Evolutionary conservation across 2,329 filamentous ascomycete genomes (phyloP).

Genomic region (Plectosphaerella sp.): DNA sequence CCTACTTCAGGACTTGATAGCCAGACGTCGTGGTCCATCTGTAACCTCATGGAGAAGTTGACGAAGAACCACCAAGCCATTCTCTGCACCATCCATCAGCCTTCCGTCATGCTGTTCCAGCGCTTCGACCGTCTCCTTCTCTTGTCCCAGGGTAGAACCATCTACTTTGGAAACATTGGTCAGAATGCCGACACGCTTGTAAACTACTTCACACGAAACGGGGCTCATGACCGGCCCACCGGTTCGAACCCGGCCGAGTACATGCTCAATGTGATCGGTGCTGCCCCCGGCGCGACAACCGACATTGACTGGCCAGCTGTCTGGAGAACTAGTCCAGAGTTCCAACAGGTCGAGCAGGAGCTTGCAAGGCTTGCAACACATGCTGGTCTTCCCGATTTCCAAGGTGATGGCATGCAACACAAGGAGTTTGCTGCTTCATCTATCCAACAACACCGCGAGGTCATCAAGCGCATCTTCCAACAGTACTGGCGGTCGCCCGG

Average conservation of each 20-base stretch:
- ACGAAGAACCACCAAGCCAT: slow-evolving; percentile 39
- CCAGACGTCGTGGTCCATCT: slow-evolving; percentile 72
- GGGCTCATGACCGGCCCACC: slow-evolving; percentile 45
- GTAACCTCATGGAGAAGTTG: slow-evolving; percentile 63
- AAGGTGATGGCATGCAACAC: slow-evolving; percentile 18
- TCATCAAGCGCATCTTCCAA: slow-evolving; percentile 58
- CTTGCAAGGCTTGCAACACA: slow-evolving; percentile 32
- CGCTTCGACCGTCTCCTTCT: slow-evolving; percentile 50
- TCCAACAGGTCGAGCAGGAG: slow-evolving; percentile 18
- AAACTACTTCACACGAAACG: slow-evolving; percentile 57
- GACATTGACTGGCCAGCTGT: slow-evolving; percentile 31
- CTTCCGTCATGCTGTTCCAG: slow-evolving; percentile 35
- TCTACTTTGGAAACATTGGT: slow-evolving; percentile 48
- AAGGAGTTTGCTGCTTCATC: slow-evolving; percentile 70
- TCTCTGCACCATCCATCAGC: slow-evolving; percentile 42
- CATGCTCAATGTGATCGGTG: slow-evolving; percentile 46
- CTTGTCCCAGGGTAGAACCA: slow-evolving; percentile 49
- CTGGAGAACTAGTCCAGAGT: slow-evolving; percentile 25
- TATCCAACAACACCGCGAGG: slow-evolving; percentile 52
- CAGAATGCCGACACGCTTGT: slow-evolving; percentile 42
- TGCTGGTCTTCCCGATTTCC: not conserved
- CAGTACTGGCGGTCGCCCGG: slow-evolving; percentile 70
- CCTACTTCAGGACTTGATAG: slow-evolving; percentile 72
- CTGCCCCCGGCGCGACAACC: slow-evolving; percentile 22
- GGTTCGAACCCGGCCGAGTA: slow-evolving; percentile 63